Conservation (phyloP, 495 filamentous ascomycete genomes). For the Penicillium arizonense region DNA sequence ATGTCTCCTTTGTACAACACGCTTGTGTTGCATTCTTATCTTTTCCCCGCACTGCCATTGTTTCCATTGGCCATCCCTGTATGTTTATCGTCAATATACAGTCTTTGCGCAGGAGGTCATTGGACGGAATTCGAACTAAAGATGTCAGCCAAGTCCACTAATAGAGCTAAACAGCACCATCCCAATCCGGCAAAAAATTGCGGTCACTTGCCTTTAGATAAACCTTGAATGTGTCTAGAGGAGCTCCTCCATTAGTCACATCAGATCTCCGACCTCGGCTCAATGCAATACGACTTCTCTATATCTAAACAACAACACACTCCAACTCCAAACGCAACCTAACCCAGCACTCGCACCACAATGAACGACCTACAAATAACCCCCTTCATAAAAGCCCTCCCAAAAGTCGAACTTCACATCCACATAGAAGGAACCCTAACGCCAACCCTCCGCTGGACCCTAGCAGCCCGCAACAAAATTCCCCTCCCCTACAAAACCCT, state of each 20-base stretch:
- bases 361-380: slow-evolving; percentile 33
- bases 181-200: too few species aligned
- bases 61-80: slow-evolving; percentile 8
- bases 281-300: background rate
- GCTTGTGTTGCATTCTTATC: slow-evolving; percentile 12
- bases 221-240: too few species aligned
- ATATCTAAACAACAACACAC: background rate
- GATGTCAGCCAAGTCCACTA: background rate
- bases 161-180: too few species aligned
- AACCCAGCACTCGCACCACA: background rate
- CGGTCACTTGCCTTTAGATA: too few species aligned
- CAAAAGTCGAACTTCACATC: slow-evolving; percentile 45
- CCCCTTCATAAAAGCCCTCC: slow-evolving; percentile 31
- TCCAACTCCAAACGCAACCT: background rate
- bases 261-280: too few species aligned
- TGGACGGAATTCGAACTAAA: background rate
- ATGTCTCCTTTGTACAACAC: background rate
- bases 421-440: slow-evolving; percentile 46
- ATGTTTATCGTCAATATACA: slow-evolving; percentile 9
- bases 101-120: background rate
- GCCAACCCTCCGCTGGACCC: slow-evolving; percentile 35
- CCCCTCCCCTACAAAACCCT: slow-evolving; percentile 30
- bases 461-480: slow-evolving; percentile 38
- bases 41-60: slow-evolving; percentile 7
- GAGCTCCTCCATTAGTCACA: too few species aligned